Base-by-base conservation (phyloP, 768 basidiomycete species). In the Boletus fagicola region DNA sequence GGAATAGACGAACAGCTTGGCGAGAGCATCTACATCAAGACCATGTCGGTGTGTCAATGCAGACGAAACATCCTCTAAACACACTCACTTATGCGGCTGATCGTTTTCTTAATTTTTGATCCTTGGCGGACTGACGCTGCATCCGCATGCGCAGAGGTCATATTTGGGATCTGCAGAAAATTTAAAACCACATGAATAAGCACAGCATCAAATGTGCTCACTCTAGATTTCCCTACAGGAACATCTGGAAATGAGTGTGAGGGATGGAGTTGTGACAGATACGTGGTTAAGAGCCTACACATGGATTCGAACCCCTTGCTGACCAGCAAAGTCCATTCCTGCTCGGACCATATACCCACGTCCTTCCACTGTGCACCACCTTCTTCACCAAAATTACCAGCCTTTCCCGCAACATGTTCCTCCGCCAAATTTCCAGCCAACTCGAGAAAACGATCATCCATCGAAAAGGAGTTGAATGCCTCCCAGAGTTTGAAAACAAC, bases 291-390 rank as follows among this genome's bases (percentile, higher is more conserved):
- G 30, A 49, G 42, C 68, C 44, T 71, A 88, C 90, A 86, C 85
- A 93, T 87, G 6, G 89, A 87, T 33, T 83, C 80, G 35, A 98
- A 75, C 15, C 90, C 88, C 70, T 94, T 95, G 36, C 86, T 85
- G 61, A 94, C 82, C 49, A 98, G 75, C 28, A 88, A 76, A 54
- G 84, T 83, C 86, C 93, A 98, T 71, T 98, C 86, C 43, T 82
- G 77, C 56, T 92, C 82, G 5, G 83, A 86, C 83, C 93, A 94
- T 53, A 98, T 94, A 13, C 95, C 95, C 36, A 98, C 81, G 62
- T 92, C 90, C 69, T 87, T 88, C 85, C 86, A 88, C 54, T 75
- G 73, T 9, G 84, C 80, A 39, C 80, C 79, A 49, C 80, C 83
- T 62, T 83, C 80, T 49, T 72, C 71, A 10, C 81, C 84, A n/a